Evolutionary conservation across 495 filamentous ascomycete species (phyloP).

Genomic region (Neurospora intermedia): DNA sequence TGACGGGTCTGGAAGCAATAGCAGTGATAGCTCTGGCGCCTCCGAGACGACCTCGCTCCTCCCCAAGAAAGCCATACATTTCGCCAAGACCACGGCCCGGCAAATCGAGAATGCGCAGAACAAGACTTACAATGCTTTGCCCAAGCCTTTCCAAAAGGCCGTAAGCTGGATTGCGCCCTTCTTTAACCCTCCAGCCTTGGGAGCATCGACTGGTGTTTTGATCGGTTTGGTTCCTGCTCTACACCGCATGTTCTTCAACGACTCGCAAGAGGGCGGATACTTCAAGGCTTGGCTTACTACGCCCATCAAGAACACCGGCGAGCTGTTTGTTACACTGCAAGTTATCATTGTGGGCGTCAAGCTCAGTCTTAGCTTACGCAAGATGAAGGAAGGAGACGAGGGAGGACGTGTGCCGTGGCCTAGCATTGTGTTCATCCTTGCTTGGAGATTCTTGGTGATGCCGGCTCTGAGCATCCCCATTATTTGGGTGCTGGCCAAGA

Average conservation of each 20-base stretch:
- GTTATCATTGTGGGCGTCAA: conserved; percentile 65
- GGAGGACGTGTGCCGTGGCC: conserved; percentile 35
- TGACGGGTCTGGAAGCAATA: background rate
- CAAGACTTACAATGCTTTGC: conserved; percentile 29
- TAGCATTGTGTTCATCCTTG: conserved; percentile 42
- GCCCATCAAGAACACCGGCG: conserved; percentile 54
- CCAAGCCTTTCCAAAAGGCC: conserved; percentile 21
- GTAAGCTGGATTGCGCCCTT: conserved; percentile 42
- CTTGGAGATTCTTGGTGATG: conserved; percentile 19
- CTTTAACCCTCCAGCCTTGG: conserved; percentile 56
- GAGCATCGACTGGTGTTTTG: conserved; percentile 48
- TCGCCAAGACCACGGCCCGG: background rate
- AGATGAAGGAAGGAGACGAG: conserved; percentile 36
- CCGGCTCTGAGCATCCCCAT: conserved; percentile 40
- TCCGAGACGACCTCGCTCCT: conserved; percentile 15
- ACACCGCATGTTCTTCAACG: conserved; percentile 56
- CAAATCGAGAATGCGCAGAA: conserved; percentile 17
- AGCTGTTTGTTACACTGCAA: conserved; percentile 60
- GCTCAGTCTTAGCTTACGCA: conserved; percentile 41
- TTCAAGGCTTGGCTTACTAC: conserved; percentile 63
- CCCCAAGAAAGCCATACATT: conserved; percentile 9
- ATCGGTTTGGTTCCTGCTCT: conserved; percentile 54
- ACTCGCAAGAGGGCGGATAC: conserved; percentile 52
- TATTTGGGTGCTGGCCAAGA: conserved; percentile 51
- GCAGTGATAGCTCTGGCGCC: background rate